These are phyloP conservation scores for Pythium volutum DNA, from an alignment of 352 stramenopile species.

Conservation along the genomic window DNA sequence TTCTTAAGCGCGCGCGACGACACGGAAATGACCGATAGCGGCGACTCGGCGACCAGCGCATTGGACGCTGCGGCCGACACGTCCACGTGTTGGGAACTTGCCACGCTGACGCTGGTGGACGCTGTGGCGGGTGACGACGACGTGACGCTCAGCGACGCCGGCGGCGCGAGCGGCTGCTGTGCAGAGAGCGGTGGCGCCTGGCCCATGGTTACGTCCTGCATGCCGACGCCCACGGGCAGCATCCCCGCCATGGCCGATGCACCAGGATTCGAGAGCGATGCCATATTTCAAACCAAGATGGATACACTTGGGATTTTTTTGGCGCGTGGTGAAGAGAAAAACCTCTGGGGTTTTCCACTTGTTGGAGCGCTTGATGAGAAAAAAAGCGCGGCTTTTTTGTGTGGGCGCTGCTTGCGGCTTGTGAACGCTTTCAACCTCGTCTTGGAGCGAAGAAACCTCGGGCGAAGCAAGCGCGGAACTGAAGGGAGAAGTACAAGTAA, in stretches of 20 bases:
- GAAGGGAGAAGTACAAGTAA: not conserved
- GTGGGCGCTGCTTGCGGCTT: not conserved
- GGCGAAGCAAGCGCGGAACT: not conserved
- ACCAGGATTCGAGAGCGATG: conserved; percentile 7
- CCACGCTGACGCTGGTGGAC: not conserved
- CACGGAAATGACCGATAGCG: not conserved
- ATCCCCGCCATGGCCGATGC: conserved; percentile 44
- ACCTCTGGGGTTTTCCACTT: conserved; percentile 19
- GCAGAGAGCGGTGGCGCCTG: not conserved
- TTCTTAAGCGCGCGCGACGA: conserved; percentile 44
- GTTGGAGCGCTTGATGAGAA: not conserved
- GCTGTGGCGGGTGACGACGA: too few species aligned
- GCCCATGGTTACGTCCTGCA: conserved; percentile 45
- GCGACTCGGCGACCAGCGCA: not conserved
- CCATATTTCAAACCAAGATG: conserved; percentile 9
- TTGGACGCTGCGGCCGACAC: not conserved
- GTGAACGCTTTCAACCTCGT: conserved; percentile 11
- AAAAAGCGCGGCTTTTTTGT: conserved; percentile 7
- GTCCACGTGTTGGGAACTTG: not conserved
- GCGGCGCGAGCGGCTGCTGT: conserved; percentile 9
- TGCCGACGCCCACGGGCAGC: conserved; percentile 74
- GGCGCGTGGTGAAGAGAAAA: conserved; percentile 2
- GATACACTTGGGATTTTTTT: conserved; percentile 14
- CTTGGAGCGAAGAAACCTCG: conserved; percentile 1
- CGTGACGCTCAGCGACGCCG: conserved; percentile 3